Percentiles rank a stretch among this genome's conserved stretches.
Evolutionary conservation across 805 yeast species (phyloP).

Genomic region (Pichia insulana): DNA sequence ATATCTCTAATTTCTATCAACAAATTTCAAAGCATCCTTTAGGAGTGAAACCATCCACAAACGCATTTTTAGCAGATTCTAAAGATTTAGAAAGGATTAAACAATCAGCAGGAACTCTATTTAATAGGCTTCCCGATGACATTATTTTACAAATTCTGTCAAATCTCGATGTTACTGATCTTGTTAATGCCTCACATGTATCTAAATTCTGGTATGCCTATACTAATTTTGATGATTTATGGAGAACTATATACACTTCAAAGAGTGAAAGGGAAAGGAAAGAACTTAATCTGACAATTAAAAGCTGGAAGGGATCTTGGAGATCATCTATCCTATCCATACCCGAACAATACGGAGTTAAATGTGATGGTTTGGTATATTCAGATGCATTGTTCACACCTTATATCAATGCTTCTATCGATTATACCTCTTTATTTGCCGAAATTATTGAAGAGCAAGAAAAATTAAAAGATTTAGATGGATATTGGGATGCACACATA

Average conservation of each 20-base stretch:
- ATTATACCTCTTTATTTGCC: slow-evolving; percentile 43
- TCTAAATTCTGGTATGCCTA: slow-evolving; percentile 68
- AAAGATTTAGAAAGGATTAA: slow-evolving; percentile 15
- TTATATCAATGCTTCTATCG: slow-evolving; percentile 67
- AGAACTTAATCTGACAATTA: slow-evolving; percentile 9
- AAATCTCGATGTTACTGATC: slow-evolving; percentile 38
- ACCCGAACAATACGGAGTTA: slow-evolving; percentile 26
- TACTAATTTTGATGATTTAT: slow-evolving; percentile 66
- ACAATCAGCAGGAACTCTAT: slow-evolving; percentile 41
- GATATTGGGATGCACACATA: slow-evolving; percentile 9
- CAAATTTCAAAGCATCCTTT: slow-evolving; percentile 50
- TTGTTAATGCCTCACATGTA: slow-evolving; percentile 44
- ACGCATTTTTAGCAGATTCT: slow-evolving; percentile 27
- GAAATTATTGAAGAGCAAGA: slow-evolving; percentile 42
- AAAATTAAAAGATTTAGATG: slow-evolving; percentile 7
- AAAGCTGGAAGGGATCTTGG: slow-evolving; percentile 76
- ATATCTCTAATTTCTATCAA: slow-evolving; percentile 1
- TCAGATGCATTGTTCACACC: slow-evolving; percentile 80
- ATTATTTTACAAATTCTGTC: slow-evolving; percentile 45
- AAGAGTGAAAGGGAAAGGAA: slow-evolving; percentile 7
- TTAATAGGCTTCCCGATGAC: slow-evolving; percentile 54
- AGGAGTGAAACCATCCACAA: slow-evolving; percentile 71
- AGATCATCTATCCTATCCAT: slow-evolving; percentile 45
- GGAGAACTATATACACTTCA: slow-evolving; percentile 55
- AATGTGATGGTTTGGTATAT: slow-evolving; percentile 42